Evolutionary conservation across 1,284 basidiomycete genomes (phyloP).

Genomic region (Leccinum brunneo-olivaceum): DNA sequence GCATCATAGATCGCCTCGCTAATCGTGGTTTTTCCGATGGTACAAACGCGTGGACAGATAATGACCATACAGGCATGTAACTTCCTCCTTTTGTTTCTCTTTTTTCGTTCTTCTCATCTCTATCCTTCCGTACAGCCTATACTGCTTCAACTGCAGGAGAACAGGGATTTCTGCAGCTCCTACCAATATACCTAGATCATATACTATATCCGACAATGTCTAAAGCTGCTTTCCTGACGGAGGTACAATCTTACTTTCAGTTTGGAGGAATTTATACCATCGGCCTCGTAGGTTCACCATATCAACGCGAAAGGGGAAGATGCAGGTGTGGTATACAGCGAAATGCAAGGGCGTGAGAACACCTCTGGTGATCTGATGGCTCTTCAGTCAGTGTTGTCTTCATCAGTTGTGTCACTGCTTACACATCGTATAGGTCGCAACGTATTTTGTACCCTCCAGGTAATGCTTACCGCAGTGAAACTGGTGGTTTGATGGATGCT

Average conservation of each 20-base stretch:
- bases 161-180: slow-evolving; percentile 90
- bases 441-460: slow-evolving; percentile 73
- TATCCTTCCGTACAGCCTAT: slow-evolving; percentile 50
- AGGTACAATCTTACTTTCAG: slow-evolving; percentile 43
- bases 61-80: slow-evolving; percentile 60
- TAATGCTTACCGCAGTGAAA: slow-evolving; percentile 94
- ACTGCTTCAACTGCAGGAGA: slow-evolving; percentile 96
- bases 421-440: slow-evolving; percentile 52
- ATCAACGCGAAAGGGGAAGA: slow-evolving; percentile 88
- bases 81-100: too few species aligned
- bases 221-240: slow-evolving; percentile 85
- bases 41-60: slow-evolving; percentile 84
- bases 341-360: slow-evolving; percentile 98
- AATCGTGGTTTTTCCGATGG: slow-evolving; percentile 94
- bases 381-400: slow-evolving; percentile 49
- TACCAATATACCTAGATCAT: slow-evolving; percentile 96
- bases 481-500: slow-evolving; percentile 92
- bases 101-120: not conserved
- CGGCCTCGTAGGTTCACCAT: slow-evolving; percentile 69
- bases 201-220: slow-evolving; percentile 96
- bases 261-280: not conserved
- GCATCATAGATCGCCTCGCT: slow-evolving; percentile 94
- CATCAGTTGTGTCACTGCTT: slow-evolving; percentile 2
- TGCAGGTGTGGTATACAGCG: slow-evolving; percentile 94
- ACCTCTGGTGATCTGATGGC: slow-evolving; percentile 88